Evolutionary conservation across 768 basidiomycete genomes (phyloP).

Genomic region (Cystofilobasidium bisporidii): DNA sequence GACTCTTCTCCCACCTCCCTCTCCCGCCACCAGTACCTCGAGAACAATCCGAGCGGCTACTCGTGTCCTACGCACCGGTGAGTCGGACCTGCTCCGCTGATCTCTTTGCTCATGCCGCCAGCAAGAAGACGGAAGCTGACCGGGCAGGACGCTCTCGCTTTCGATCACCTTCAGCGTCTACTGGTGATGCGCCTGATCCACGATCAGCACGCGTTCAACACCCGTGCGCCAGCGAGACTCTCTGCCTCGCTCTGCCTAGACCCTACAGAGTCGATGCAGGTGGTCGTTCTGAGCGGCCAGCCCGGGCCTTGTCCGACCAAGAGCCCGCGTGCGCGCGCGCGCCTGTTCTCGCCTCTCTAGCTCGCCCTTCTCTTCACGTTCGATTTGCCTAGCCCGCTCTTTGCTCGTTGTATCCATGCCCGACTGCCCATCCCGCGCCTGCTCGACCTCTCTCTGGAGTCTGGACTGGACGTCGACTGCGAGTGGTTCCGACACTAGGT

Average conservation of each 20-base stretch:
- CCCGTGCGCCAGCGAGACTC: too few relatives aligned
- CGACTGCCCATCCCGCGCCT: not conserved
- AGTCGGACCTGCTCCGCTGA: too few relatives aligned
- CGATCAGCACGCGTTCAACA: too few relatives aligned
- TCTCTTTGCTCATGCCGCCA: not conserved
- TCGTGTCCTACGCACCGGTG: conserved; percentile 71
- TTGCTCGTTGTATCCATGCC: not conserved
- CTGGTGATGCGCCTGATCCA: too few relatives aligned
- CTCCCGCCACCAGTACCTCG: conserved; percentile 35
- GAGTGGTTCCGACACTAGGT: not conserved
- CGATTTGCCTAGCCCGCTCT: not conserved
- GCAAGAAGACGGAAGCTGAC: too few relatives aligned
- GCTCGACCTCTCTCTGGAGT: not conserved
- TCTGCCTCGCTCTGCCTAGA: not conserved
- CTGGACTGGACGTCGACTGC: not conserved
- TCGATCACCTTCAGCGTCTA: conserved; percentile 46
- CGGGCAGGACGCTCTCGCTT: too few relatives aligned
- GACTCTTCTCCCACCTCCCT: not conserved
- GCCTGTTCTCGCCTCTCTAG: not conserved
- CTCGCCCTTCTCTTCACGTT: too few relatives aligned
- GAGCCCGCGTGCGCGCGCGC: too few relatives aligned
- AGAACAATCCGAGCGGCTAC: conserved; percentile 78
- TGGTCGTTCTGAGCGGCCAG: too few relatives aligned
- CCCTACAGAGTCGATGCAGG: too few relatives aligned
- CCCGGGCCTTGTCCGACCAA: too few relatives aligned